Evolutionary conservation across 495 filamentous ascomycete genomes (phyloP).

Genomic region (Xylaria grammica): DNA sequence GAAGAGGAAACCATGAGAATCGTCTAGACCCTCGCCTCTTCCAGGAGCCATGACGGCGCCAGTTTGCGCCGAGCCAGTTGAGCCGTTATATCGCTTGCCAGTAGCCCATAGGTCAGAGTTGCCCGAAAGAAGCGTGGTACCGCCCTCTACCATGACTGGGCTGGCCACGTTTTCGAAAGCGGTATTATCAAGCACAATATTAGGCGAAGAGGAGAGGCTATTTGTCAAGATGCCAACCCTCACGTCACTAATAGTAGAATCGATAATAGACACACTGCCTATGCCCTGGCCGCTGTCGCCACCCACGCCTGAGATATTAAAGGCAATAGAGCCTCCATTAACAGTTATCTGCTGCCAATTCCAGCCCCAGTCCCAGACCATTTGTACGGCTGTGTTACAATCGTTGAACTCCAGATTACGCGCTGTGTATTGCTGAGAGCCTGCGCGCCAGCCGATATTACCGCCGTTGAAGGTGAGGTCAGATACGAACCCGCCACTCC

Average conservation of each 20-base stretch:
- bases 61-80: conserved; percentile 40
- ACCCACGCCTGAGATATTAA: conserved; percentile 44
- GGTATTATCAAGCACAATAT: conserved; percentile 38
- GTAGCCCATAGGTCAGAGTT: conserved; percentile 65
- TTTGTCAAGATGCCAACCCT: conserved; percentile 66
- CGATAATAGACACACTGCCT: conserved; percentile 73
- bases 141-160: conserved; percentile 50
- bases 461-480: conserved; percentile 18
- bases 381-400: conserved; percentile 53
- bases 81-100: conserved; percentile 62
- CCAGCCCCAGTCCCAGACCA: conserved; percentile 65
- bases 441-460: conserved; percentile 38
- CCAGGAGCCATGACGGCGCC: conserved; percentile 46
- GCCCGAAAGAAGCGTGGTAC: conserved; percentile 51
- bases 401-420: conserved; percentile 55
- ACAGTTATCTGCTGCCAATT: conserved; percentile 43
- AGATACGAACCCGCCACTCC: conserved; percentile 40
- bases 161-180: conserved; percentile 48
- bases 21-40: conserved; percentile 55
- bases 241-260: conserved; percentile 67
- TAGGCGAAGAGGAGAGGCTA: conserved; percentile 46
- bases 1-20: conserved; percentile 47
- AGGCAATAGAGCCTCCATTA: conserved; percentile 23
- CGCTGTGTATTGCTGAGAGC: conserved; percentile 62
- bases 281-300: conserved; percentile 59